A percentile compares a stretch with the other conserved stretches of the same genome.
phyloP scores from a whole-genome alignment of 805 yeast species.

The Clavispora carvajalis region DNA sequence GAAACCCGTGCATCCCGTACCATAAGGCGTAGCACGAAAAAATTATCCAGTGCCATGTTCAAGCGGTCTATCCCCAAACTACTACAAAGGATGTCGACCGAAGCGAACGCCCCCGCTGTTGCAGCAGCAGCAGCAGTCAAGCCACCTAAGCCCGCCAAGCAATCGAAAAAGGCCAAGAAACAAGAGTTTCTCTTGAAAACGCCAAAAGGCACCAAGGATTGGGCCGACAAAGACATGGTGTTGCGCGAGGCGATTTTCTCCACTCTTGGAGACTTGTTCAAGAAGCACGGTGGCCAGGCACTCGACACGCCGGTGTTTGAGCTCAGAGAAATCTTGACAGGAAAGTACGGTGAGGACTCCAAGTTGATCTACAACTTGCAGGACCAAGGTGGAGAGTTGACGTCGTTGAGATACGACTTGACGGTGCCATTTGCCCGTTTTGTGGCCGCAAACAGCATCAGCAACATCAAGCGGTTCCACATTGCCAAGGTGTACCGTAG shows the following conservation, averaged over 20 bases:
- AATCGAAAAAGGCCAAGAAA: conserved; percentile 34
- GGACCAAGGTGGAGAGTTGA: conserved; percentile 98
- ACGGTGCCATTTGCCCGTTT: conserved; percentile 98
- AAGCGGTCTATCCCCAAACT: conserved; percentile 12
- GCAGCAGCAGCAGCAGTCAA: conserved; percentile 4
- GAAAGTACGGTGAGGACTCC: conserved; percentile 98
- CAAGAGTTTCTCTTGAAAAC: conserved; percentile 74
- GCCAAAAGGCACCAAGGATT: conserved; percentile 96
- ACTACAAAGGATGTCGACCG: conserved; percentile 20
- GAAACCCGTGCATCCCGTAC: conserved; percentile 1
- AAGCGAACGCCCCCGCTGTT: conserved; percentile 9
- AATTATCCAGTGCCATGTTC: conserved; percentile 12
- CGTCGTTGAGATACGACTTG: conserved; percentile 91
- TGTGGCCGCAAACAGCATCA: conserved; percentile 92
- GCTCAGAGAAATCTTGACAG: conserved; percentile 88
- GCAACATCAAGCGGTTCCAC: conserved; percentile 88
- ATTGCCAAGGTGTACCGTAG: conserved; percentile 98
- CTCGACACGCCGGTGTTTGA: conserved; percentile 99
- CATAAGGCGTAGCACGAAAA: conserved; percentile 1
- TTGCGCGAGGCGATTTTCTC: conserved; percentile 83
- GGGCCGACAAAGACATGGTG: conserved; percentile 98
- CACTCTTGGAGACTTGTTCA: conserved; percentile 68
- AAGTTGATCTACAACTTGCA: conserved; percentile 92
- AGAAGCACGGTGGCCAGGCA: conserved; percentile 96
- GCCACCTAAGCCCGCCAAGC: conserved; percentile 13